Evolutionary conservation across 2,329 filamentous ascomycete species (phyloP).

Genomic region (Hypoxylon sp.): DNA sequence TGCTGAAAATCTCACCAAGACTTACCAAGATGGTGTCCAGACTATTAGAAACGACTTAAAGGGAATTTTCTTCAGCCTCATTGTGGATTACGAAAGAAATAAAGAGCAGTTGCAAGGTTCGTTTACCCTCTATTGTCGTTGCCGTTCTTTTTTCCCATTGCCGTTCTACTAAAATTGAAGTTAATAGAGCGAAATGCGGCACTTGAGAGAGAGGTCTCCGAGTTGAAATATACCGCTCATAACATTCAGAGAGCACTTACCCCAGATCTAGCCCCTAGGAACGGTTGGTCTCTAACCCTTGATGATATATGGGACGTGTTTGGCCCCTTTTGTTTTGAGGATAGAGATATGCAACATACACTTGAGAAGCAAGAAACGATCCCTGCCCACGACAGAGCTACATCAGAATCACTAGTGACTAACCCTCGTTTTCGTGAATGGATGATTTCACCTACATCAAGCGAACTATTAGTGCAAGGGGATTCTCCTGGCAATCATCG

Average conservation of each 20-base stretch:
- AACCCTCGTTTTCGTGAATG: conserved; percentile 2
- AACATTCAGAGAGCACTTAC: conserved; percentile 6
- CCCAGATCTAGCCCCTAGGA: background rate
- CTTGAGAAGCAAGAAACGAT: conserved; percentile 4
- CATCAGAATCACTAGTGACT: conserved; percentile 1
- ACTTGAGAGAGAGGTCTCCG: background rate
- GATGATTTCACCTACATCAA: conserved; percentile 9
- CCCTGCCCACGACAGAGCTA: background rate
- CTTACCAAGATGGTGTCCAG: conserved; percentile 2
- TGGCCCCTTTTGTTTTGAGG: background rate
- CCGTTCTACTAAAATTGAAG: background rate
- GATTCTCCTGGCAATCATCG: background rate
- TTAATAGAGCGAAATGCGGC: background rate
- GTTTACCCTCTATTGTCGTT: background rate
- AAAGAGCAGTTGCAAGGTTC: conserved; percentile 6
- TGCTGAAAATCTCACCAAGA: background rate
- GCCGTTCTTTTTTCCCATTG: background rate
- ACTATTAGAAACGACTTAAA: too few species aligned
- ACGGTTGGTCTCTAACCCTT: background rate
- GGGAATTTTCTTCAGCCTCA: background rate
- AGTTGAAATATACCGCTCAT: background rate
- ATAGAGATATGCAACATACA: conserved; percentile 1
- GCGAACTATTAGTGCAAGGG: background rate
- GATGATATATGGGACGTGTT: conserved; percentile 8
- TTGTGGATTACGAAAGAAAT: background rate